Percentiles rank a stretch among this genome's conserved stretches.
These are phyloP conservation scores for Erigeron canadensis DNA, from an alignment of 129 eudicot species.

Conservation along the genomic window DNA sequence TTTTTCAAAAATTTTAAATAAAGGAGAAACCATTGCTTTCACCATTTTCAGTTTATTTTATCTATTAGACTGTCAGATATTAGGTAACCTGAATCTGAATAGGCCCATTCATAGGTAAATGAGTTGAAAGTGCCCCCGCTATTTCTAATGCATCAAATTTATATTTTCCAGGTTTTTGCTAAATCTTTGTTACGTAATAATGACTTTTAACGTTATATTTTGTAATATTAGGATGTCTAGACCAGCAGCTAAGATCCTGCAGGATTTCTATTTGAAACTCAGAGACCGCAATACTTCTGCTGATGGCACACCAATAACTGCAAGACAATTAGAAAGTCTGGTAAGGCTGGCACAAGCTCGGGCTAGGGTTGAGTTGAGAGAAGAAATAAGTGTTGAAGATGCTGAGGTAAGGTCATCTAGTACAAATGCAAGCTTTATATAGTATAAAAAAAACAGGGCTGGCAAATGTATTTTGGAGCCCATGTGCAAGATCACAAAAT, in stretches of 20 bases:
- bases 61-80: no score
- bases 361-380: conserved; percentile 86
- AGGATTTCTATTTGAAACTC: conserved; percentile 78
- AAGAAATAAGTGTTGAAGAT: conserved; percentile 78
- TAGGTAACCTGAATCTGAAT: no score
- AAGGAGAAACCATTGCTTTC: no score
- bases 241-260: conserved; percentile 88
- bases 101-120: no score
- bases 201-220: not conserved
- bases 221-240: conserved; percentile 62
- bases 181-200: not conserved
- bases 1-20: not conserved
- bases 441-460: no score
- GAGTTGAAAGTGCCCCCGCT: no score
- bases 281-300: conserved; percentile 84
- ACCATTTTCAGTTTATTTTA: no score
- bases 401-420: conserved; percentile 61
- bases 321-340: conserved; percentile 90
- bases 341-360: conserved; percentile 97
- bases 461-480: no score
- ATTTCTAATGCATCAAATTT: no score
- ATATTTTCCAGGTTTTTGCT: not conserved
- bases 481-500: no score
- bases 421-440: conserved; percentile 2
- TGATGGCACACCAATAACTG: conserved; percentile 97